Evolutionary conservation across 371 early-diverging fungal genomes (phyloP).

Genomic region (Lichtheimia ramosa): DNA sequence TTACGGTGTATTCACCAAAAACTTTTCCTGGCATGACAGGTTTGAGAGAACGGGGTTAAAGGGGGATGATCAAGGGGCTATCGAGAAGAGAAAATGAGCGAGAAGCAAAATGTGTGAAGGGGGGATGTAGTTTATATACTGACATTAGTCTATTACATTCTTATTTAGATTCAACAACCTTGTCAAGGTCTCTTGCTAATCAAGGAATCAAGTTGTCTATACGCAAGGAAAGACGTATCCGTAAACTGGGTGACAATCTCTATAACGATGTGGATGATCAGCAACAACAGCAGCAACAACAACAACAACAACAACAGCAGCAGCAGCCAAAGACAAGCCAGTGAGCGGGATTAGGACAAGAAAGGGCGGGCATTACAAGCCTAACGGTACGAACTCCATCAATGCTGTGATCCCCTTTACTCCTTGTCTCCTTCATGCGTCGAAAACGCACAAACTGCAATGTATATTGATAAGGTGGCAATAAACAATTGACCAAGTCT

Average conservation of each 20-base stretch:
- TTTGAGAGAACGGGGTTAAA: constrained; percentile 12
- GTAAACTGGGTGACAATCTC: neutral
- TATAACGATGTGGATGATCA: neutral
- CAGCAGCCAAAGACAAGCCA: too few relatives aligned
- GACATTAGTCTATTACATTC: neutral
- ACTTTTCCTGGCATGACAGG: constrained; percentile 69
- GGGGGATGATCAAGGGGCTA: neutral
- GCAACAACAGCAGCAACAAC: neutral
- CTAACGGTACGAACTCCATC: too few relatives aligned
- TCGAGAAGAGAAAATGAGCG: constrained; percentile 31
- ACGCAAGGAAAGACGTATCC: constrained; percentile 38
- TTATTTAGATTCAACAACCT: constrained; percentile 49
- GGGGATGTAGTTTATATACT: neutral
- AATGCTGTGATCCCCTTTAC: neutral
- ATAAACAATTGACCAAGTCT: too few relatives aligned
- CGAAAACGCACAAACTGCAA: neutral
- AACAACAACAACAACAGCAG: neutral
- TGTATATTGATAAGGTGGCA: too few relatives aligned
- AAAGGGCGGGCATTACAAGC: too few relatives aligned
- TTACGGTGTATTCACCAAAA: constrained; percentile 55
- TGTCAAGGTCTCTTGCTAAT: constrained; percentile 63
- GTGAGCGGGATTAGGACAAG: too few relatives aligned
- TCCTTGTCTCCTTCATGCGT: neutral
- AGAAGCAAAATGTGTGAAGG: neutral
- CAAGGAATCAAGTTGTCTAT: constrained; percentile 70